Base-by-base conservation (phyloP, 2,329 filamentous ascomycete genomes). In the Paecilomyces sp. region DNA sequence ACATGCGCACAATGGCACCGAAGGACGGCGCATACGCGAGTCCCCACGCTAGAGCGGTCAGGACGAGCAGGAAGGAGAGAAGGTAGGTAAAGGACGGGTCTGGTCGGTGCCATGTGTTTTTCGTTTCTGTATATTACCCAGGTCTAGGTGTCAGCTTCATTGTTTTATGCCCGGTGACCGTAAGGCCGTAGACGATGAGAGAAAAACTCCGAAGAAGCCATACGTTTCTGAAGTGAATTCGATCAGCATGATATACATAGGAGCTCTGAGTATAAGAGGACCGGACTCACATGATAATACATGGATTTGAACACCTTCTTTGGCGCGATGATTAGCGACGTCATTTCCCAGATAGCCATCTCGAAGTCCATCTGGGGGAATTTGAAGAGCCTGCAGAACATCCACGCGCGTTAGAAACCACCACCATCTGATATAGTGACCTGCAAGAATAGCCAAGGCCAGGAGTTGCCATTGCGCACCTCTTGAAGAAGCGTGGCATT, bases 361-460 rank as follows among this genome's bases (percentile, higher is more conserved):
- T 89, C 86, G 70, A 89, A 89, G 77, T 89, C 86, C 86, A 89
- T 88, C 66, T 88, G 86, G 11, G 86, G 85, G 68, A 88, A 88
- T 72, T 89, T 89, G 80, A 88, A 88, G 56, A 88, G 75, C 60
- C 81, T 82, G 56, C 22, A 41, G n/a, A 24, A 25, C 51, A 53
- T 15, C 4, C 22, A 53, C 25, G 15, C 24, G 12, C 9, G 58
- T 65, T 55, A 67, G 63, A 58, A 54, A 61, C 61, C 22, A 50
- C 25, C 41, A 30, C 25, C 22, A 18, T 18, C 28, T 51, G 33
- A 31, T 15, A n/a, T 24, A 25, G 15, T 12, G 22, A 54, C 25
- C 28, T 15, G 13, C 30, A 58, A 30, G 15, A 18, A 28, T 15
- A 58, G 15, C 15, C n/a, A 13, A 30, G 18, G 24, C n/a, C 30